Evolutionary conservation across 2,329 filamentous ascomycete genomes (phyloP).

Genomic region (Talaromyces sp.): DNA sequence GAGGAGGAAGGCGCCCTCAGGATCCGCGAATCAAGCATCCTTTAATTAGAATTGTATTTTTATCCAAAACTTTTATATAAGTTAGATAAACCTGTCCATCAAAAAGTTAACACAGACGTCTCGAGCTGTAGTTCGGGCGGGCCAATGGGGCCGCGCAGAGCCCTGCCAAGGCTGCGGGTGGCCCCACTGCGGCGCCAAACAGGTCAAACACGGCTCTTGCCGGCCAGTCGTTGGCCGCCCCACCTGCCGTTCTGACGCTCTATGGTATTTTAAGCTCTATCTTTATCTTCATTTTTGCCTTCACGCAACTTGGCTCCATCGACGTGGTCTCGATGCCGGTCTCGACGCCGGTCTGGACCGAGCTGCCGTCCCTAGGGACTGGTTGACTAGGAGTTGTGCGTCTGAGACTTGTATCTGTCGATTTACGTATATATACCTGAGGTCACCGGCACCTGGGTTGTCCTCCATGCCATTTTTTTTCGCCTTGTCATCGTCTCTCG

Average conservation of each 20-base stretch:
- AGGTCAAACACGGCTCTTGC: not conserved
- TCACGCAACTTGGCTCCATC: not conserved
- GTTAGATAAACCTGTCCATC: too few relatives aligned
- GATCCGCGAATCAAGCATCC: too few relatives aligned
- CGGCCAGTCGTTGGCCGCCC: slow-evolving; percentile 8
- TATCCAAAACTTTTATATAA: too few relatives aligned
- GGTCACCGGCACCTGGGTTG: not conserved
- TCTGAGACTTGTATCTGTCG: not conserved
- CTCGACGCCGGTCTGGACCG: not conserved
- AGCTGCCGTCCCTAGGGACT: not conserved
- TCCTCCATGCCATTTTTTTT: not conserved
- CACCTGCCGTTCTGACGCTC: not conserved
- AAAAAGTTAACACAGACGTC: too few relatives aligned
- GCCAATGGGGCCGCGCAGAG: not conserved
- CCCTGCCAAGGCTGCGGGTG: not conserved
- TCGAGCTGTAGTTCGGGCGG: not conserved
- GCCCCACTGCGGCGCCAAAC: not conserved
- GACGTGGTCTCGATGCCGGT: not conserved
- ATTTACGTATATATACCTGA: not conserved
- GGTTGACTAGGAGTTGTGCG: not conserved
- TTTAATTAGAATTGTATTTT: too few relatives aligned
- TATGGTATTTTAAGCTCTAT: not conserved
- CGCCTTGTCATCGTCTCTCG: not conserved
- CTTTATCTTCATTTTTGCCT: not conserved
- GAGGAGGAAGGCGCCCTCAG: too few relatives aligned